These are phyloP conservation scores for Seminavis robusta DNA, from an alignment of 108 stramenopile genomes.

Conservation along the genomic window DNA sequence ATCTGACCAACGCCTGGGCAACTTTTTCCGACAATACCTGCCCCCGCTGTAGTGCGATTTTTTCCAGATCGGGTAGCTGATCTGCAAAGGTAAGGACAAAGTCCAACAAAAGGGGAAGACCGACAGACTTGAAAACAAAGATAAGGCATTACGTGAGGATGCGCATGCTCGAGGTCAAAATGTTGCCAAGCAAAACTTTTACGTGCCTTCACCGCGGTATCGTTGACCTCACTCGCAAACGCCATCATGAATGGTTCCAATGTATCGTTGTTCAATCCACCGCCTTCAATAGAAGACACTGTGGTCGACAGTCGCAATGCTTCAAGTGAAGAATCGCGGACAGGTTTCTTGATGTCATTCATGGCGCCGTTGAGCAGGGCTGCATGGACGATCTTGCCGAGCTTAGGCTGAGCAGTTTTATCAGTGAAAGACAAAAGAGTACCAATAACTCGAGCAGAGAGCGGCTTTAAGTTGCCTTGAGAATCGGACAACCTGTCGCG, in stretches of 20 bases:
- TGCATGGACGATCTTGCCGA: conserved; percentile 63
- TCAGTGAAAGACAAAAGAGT: conserved; percentile 56
- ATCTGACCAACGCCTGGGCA: conserved; percentile 50
- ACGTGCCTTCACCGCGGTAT: conserved; percentile 64
- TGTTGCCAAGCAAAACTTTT: background rate
- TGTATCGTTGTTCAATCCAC: conserved; percentile 47
- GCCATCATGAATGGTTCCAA: conserved; percentile 54
- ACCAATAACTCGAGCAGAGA: conserved; percentile 70
- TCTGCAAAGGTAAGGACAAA: conserved; percentile 34
- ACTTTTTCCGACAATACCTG: conserved; percentile 36
- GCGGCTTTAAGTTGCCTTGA: conserved; percentile 86
- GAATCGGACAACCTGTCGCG: conserved; percentile 74
- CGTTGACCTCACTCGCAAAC: conserved; percentile 60
- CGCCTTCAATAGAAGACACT: conserved; percentile 38
- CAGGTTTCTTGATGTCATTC: conserved; percentile 83
- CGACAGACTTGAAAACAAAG: conserved; percentile 22
- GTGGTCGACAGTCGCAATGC: conserved; percentile 48
- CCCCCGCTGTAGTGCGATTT: conserved; percentile 26
- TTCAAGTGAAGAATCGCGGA: conserved; percentile 77
- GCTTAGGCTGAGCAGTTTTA: conserved; percentile 54
- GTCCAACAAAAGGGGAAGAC: conserved; percentile 68
- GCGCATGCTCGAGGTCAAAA: background rate
- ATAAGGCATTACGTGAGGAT: background rate
- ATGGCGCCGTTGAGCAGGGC: conserved; percentile 68
- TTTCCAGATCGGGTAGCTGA: conserved; percentile 34